These are phyloP conservation scores for Ganoderma leucocontextum DNA, from an alignment of 1,284 basidiomycete genomes.

Conservation along the genomic window DNA sequence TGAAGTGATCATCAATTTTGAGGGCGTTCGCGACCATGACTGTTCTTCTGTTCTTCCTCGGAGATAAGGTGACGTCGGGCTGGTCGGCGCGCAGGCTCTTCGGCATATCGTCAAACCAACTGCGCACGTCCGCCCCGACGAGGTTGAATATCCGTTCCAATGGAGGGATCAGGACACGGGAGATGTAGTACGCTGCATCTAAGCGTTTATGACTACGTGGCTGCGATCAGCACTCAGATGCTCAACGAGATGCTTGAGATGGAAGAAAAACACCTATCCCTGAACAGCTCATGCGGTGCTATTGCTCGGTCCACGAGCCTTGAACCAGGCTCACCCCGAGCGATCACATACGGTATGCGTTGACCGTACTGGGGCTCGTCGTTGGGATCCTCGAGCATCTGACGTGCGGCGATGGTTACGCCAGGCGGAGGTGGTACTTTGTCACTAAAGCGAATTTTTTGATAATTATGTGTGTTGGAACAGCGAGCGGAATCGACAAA, in stretches of 20 bases:
- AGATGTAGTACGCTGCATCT: conserved; percentile 93
- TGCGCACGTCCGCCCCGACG: conserved; percentile 87
- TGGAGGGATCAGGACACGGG: conserved; percentile 87
- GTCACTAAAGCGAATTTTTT: conserved; percentile 57
- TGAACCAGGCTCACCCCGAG: conserved; percentile 68
- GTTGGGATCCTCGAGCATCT: conserved; percentile 78
- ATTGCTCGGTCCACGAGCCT: conserved; percentile 87
- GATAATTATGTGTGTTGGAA: not conserved
- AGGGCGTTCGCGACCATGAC: conserved; percentile 47
- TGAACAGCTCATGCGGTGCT: conserved; percentile 81
- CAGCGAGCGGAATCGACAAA: conserved; percentile 40
- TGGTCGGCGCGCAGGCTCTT: conserved; percentile 53
- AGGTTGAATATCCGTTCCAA: conserved; percentile 92
- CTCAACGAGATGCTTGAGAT: conserved; percentile 5
- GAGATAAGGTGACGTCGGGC: conserved; percentile 48
- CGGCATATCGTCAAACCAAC: conserved; percentile 94
- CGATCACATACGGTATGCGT: conserved; percentile 91
- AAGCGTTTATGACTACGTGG: conserved; percentile 66
- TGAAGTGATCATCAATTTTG: conserved; percentile 82
- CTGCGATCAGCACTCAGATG: not conserved
- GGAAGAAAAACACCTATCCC: conserved; percentile 60
- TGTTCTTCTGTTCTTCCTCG: conserved; percentile 53
- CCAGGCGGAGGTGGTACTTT: conserved; percentile 90
- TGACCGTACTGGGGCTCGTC: conserved; percentile 94
- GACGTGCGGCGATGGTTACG: conserved; percentile 84